These are phyloP conservation scores for Diplodia intermedia DNA, from an alignment of 2,329 filamentous ascomycete genomes.

Conservation along the genomic window DNA sequence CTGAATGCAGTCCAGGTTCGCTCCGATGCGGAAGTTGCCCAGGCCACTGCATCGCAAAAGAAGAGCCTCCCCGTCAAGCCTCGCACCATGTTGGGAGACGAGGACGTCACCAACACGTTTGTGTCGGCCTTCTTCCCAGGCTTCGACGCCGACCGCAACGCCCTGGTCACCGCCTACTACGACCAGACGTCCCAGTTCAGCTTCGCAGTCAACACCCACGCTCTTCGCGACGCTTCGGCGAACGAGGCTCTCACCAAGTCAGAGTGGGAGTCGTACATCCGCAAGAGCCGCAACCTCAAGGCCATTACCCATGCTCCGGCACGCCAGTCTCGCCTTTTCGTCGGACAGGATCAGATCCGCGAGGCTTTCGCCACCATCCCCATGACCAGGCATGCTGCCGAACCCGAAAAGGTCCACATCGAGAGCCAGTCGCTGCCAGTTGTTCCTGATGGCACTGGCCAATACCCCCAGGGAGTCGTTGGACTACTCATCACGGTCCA, in stretches of 20 bases:
- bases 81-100: slow-evolving; percentile 76
- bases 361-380: slow-evolving; percentile 75
- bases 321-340: slow-evolving; percentile 70
- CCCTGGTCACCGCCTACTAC: slow-evolving; percentile 72
- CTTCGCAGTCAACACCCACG: slow-evolving; percentile 70
- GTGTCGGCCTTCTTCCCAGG: slow-evolving; percentile 74
- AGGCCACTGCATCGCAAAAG: slow-evolving; percentile 39
- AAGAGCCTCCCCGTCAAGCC: slow-evolving; percentile 68
- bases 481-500: slow-evolving; percentile 81
- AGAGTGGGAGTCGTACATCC: slow-evolving; percentile 77
- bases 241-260: slow-evolving; percentile 52
- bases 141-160: slow-evolving; percentile 74
- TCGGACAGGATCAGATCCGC: slow-evolving; percentile 69
- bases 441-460: slow-evolving; percentile 71
- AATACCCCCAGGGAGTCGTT: slow-evolving; percentile 71
- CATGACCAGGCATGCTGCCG: slow-evolving; percentile 72
- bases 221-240: slow-evolving; percentile 56
- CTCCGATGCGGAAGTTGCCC: slow-evolving; percentile 69
- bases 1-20: slow-evolving; percentile 79
- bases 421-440: slow-evolving; percentile 79
- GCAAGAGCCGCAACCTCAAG: slow-evolving; percentile 77
- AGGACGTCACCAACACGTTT: slow-evolving; percentile 76
- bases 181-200: slow-evolving; percentile 79
- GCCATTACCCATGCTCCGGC: slow-evolving; percentile 68
- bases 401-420: slow-evolving; percentile 77